Base-by-base conservation (phyloP, 148 eudicot genomes). In the Camellia sinensis region DNA sequence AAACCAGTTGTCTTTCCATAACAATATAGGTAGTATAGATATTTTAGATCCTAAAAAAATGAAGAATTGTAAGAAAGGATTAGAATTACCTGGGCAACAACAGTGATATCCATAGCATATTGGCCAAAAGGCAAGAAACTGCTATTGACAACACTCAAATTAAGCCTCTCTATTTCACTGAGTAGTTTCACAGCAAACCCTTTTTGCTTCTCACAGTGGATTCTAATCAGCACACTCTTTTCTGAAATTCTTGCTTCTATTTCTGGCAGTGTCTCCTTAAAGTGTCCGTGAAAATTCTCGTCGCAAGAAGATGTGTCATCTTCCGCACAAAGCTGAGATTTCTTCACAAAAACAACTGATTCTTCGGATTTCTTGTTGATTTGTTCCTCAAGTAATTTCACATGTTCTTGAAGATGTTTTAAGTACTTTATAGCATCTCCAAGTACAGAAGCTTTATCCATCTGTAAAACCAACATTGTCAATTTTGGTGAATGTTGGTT, bases 341-440 rank as follows among this genome's bases (percentile, higher is more conserved):
- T 91, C 80, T 82, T 91, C 12, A 87, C 89, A 43, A 87, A 45
- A 0, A 85, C 81, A 5, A 87, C 89, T 0, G 91, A 87, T 54
- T 89, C 92, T 29, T 83, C 71, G 29, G 77, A 77, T 8, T 79
- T 83, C 57, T 65, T 83, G 17, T 62, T 77, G 7, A 82, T 69
- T 66, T 88, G 80, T 62, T 85, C 87, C 75, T 89, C 93, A 0
- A 89, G 83, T 50, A 61, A 3, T 63, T 87, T 89, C 41, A 91
- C 86, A 37, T 79, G 85, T 10, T 90, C 91, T 81, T 93, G 89
- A 7, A 93, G 94, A 14, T 88, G 88, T 82, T 93, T 91, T 72
- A 93, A 60, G 88, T 93, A 87, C 79, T 87, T 86, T 0, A 88
- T 83, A 2, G 97, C 93, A 67, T 91, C 95, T 50, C 82, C 91